phyloP scores from a whole-genome alignment of 2,329 filamentous ascomycete genomes.

The Fusarium palustre region DNA sequence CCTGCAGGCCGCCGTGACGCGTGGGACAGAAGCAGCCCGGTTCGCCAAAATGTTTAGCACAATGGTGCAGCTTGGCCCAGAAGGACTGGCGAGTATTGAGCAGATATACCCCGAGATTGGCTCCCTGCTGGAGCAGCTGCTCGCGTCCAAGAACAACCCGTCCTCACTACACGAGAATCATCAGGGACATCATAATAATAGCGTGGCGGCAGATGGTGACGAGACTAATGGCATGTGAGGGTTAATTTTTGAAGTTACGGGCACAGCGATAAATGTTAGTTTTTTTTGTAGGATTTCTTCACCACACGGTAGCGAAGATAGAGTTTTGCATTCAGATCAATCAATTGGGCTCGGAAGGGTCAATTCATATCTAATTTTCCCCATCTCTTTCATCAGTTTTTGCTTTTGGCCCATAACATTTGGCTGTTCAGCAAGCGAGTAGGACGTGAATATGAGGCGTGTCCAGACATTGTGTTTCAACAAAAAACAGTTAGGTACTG shows the following conservation, averaged over 20 bases:
- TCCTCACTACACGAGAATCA: slow-evolving; percentile 14
- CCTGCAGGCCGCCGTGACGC: slow-evolving; percentile 41
- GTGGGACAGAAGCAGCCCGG: slow-evolving; percentile 42
- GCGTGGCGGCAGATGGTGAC: slow-evolving; percentile 11
- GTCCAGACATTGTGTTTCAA: background rate
- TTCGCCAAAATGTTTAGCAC: slow-evolving; percentile 46
- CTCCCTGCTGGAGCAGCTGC: slow-evolving; percentile 43
- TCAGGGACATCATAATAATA: slow-evolving; percentile 35
- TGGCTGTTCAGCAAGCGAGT: too few relatives aligned
- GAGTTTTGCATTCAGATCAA: slow-evolving; percentile 7
- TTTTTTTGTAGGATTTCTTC: background rate
- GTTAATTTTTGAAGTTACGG: background rate
- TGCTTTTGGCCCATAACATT: too few relatives aligned
- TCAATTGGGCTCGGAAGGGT: background rate
- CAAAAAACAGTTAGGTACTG: slow-evolving; percentile 34
- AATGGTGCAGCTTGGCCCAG: slow-evolving; percentile 45
- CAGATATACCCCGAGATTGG: slow-evolving; percentile 49
- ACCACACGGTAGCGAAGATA: slow-evolving; percentile 13
- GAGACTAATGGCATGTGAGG: slow-evolving; percentile 37
- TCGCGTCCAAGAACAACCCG: slow-evolving; percentile 36
- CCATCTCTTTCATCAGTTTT: background rate
- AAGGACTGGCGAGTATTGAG: slow-evolving; percentile 45
- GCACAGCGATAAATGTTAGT: slow-evolving; percentile 23
- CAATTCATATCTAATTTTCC: background rate
- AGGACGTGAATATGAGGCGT: background rate